Conservation (phyloP, 1,284 basidiomycete species). For the Leccinum solheimii region DNA sequence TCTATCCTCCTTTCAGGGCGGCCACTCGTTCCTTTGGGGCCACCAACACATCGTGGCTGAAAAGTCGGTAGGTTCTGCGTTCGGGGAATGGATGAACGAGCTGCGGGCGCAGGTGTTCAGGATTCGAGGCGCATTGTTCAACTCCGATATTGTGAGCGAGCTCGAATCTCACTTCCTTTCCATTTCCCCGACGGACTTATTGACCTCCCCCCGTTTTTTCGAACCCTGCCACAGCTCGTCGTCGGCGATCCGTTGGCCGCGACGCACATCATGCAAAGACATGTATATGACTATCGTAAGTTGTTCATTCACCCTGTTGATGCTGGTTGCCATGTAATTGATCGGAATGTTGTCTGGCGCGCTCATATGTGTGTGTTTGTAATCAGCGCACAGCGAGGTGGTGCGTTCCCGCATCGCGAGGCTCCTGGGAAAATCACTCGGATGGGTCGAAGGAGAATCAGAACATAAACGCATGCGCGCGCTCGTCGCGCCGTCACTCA, state of each 20-base stretch:
- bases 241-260: constrained; percentile 11
- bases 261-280: constrained; percentile 11
- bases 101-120: constrained; percentile 7
- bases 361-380: not conserved
- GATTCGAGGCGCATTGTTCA: constrained; percentile 9
- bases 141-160: constrained; percentile 7
- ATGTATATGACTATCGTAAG: constrained; percentile 13
- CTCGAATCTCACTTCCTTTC: not conserved
- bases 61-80: constrained; percentile 9
- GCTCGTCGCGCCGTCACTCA: constrained; percentile 6
- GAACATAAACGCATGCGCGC: constrained; percentile 12
- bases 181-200: not conserved
- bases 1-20: not conserved
- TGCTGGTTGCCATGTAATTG: not conserved
- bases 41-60: constrained; percentile 8
- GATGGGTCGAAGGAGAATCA: constrained; percentile 13
- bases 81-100: constrained; percentile 7
- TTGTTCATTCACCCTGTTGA: not conserved
- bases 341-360: not conserved
- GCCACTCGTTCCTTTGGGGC: constrained; percentile 7
- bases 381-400: constrained; percentile 4
- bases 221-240: constrained; percentile 1
- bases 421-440: constrained; percentile 8
- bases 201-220: not conserved
- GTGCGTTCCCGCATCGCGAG: constrained; percentile 8